phyloP scores from a whole-genome alignment of 495 filamentous ascomycete genomes.

The Tetracladium marchalianum region DNA sequence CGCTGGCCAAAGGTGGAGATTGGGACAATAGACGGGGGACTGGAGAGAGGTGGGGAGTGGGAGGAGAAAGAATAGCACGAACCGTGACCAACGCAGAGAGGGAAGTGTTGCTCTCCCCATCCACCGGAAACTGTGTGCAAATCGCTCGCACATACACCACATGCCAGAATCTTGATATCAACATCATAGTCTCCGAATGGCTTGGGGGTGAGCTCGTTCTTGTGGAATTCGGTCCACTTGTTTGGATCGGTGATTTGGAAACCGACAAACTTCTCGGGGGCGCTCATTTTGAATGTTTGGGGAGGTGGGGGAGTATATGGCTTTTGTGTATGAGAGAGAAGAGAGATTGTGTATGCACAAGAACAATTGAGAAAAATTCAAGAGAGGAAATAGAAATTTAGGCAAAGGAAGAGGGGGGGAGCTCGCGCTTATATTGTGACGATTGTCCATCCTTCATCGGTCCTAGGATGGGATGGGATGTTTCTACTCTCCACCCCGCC shows the following conservation, averaged over 20 bases:
- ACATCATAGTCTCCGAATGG: constrained; percentile 50
- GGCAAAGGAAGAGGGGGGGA: constrained; percentile 6
- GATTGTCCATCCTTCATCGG: constrained; percentile 11
- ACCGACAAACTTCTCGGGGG: constrained; percentile 29
- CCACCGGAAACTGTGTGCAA: constrained; percentile 46
- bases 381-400: not conserved
- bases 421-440: constrained; percentile 12
- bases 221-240: constrained; percentile 42
- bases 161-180: constrained; percentile 43
- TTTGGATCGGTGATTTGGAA: constrained; percentile 44
- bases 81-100: constrained; percentile 44
- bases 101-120: constrained; percentile 44
- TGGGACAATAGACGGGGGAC: no score
- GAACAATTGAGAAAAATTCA: constrained; percentile 1
- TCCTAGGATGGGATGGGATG: not conserved
- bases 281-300: constrained; percentile 12
- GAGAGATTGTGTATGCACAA: constrained; percentile 1
- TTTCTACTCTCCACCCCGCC: no score
- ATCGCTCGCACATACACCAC: constrained; percentile 50
- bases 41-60: not conserved
- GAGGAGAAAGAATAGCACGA: constrained; percentile 2
- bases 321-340: constrained; percentile 2
- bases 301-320: not conserved
- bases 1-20: not conserved
- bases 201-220: constrained; percentile 46